Conservation (phyloP, 768 basidiomycete species). For the Fibroporia radiculosa region DNA sequence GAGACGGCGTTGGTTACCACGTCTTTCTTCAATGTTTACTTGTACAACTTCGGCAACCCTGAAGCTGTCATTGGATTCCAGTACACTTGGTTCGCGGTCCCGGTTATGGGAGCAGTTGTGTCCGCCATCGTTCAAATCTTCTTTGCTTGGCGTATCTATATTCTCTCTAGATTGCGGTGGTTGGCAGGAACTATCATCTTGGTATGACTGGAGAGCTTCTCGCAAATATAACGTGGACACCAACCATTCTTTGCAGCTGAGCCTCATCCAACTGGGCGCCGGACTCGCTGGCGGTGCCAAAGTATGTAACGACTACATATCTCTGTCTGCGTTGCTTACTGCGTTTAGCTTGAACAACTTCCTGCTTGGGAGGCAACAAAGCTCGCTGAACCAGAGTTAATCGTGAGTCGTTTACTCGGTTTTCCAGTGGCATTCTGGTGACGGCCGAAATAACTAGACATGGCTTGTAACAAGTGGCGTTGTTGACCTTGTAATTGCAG, state of each 20-base stretch:
- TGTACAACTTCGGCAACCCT: conserved; percentile 5
- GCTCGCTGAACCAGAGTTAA: conserved; percentile 2
- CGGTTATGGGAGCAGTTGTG: conserved; percentile 8
- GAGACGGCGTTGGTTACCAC: conserved; percentile 9
- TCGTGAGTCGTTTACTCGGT: background rate
- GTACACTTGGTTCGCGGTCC: conserved; percentile 10
- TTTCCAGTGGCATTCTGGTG: no score
- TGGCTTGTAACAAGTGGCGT: conserved; percentile 1
- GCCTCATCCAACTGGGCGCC: background rate
- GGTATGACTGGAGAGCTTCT: background rate
- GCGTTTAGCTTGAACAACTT: background rate
- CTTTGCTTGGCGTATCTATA: conserved; percentile 8
- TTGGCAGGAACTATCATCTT: background rate
- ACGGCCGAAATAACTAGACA: no score
- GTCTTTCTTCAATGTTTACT: conserved; percentile 1
- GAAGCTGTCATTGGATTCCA: conserved; percentile 1
- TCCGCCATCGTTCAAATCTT: conserved; percentile 6
- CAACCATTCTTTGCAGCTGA: conserved; percentile 1
- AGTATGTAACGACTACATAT: background rate
- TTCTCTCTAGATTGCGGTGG: background rate
- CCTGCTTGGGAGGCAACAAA: no score
- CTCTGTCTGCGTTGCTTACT: background rate
- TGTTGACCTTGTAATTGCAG: conserved; percentile 8
- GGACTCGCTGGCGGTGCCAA: conserved; percentile 1
- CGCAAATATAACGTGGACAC: background rate